Conservation (phyloP, 805 yeast genomes). For the Kuraishia borneana region DNA sequence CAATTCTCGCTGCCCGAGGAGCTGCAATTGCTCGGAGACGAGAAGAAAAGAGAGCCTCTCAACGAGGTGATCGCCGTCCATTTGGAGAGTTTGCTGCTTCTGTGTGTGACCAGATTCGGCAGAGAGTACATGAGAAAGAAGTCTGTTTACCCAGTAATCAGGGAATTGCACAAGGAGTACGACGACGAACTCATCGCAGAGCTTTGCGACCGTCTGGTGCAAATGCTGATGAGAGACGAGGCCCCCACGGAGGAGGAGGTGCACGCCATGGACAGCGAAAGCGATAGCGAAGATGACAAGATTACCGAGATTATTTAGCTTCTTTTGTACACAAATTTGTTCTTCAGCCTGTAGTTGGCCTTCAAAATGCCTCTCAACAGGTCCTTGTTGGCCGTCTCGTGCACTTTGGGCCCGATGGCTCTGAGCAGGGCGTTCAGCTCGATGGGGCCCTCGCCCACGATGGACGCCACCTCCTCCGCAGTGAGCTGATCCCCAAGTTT, state of each 20-base stretch:
- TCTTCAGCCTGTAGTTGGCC: conserved; percentile 16
- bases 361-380: conserved; percentile 34
- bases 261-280: conserved; percentile 34
- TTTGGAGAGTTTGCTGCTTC: conserved; percentile 66
- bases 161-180: conserved; percentile 68
- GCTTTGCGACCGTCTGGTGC: conserved; percentile 75
- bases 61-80: conserved; percentile 56
- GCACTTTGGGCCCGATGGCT: conserved; percentile 50
- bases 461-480: conserved; percentile 57
- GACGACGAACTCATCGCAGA: conserved; percentile 37
- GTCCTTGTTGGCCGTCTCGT: conserved; percentile 51
- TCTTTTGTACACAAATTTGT: conserved; percentile 12
- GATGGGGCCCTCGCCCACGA: conserved; percentile 45
- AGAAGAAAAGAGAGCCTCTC: conserved; percentile 67
- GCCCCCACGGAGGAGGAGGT: conserved; percentile 31
- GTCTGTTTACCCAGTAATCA: conserved; percentile 74
- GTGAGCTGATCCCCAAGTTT: conserved; percentile 37
- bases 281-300: conserved; percentile 36
- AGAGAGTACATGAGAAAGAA: conserved; percentile 74
- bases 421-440: conserved; percentile 44
- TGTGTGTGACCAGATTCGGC: conserved; percentile 63
- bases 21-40: conserved; percentile 66
- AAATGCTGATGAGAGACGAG: conserved; percentile 90
- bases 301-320: conserved; percentile 33
- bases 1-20: conserved; percentile 82